Percentiles rank a stretch among this genome's conserved stretches.
Conservation (phyloP, 257 asterid species). For the Agastache rugosa region DNA sequence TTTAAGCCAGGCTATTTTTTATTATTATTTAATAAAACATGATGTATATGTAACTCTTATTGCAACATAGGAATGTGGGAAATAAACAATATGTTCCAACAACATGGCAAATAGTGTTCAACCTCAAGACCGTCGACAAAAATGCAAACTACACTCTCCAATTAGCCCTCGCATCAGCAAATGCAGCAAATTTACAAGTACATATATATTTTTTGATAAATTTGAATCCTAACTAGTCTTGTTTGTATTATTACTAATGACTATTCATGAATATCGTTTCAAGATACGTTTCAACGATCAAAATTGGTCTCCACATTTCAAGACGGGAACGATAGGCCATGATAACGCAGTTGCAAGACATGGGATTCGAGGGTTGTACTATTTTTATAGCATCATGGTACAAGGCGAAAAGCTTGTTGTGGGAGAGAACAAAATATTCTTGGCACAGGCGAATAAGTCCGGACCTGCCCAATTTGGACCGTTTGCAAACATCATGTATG, state of each 20-base stretch:
- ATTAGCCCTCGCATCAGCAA: constrained; percentile 74
- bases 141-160: constrained; percentile 66
- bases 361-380: constrained; percentile 58
- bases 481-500: constrained; percentile 59
- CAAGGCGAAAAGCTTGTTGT: constrained; percentile 36
- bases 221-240: not conserved
- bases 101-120: constrained; percentile 68
- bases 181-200: constrained; percentile 60
- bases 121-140: constrained; percentile 33
- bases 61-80: constrained; percentile 47
- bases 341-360: constrained; percentile 73
- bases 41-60: not conserved
- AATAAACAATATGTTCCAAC: constrained; percentile 41
- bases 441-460: constrained; percentile 41
- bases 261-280: not conserved
- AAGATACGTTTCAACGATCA: constrained; percentile 58
- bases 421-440: constrained; percentile 51
- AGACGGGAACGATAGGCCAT: constrained; percentile 51
- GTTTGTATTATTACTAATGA: not conserved
- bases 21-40: too few species aligned
- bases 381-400: constrained; percentile 39
- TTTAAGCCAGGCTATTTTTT: too few species aligned
- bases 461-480: constrained; percentile 28
- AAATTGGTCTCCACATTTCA: constrained; percentile 40
- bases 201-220: too few species aligned